Percentiles rank a stretch among this genome's conserved stretches.
Evolutionary conservation across 352 stramenopile genomes (phyloP).

Genomic region (Globisporangium acanthophoron): DNA sequence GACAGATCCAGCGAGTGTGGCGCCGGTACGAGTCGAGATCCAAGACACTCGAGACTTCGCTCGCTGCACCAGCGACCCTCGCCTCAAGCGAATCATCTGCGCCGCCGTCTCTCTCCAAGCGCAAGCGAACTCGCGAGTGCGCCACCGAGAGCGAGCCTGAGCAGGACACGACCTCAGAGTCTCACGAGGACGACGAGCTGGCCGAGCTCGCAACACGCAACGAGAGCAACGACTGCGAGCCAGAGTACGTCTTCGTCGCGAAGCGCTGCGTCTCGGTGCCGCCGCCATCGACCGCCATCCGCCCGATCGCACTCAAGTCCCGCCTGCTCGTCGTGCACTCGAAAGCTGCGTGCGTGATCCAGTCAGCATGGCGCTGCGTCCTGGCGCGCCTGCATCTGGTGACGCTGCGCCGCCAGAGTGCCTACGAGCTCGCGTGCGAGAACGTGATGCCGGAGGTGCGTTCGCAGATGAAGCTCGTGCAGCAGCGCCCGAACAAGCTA

Average conservation of each 20-base stretch:
- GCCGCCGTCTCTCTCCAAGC: neutral
- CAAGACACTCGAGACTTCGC: neutral
- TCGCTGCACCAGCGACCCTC: neutral
- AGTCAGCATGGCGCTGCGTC: slow-evolving; percentile 5
- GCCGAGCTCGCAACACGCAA: neutral
- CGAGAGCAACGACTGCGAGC: neutral
- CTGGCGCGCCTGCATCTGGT: slow-evolving; percentile 1
- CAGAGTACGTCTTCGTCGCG: neutral
- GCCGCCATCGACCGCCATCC: neutral
- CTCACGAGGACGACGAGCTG: neutral
- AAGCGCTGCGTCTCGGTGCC: neutral
- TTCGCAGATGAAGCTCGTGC: slow-evolving; percentile 20
- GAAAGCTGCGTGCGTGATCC: slow-evolving; percentile 3
- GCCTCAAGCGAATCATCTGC: neutral
- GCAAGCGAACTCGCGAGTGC: neutral
- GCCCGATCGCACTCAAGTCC: slow-evolving; percentile 1
- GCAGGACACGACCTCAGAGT: neutral
- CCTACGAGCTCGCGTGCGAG: slow-evolving; percentile 17
- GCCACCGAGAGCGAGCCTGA: neutral
- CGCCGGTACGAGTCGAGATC: neutral
- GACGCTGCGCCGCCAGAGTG: slow-evolving; percentile 7
- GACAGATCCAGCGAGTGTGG: neutral
- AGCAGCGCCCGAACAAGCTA: slow-evolving; percentile 18
- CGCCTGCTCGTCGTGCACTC: neutral
- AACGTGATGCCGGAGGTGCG: slow-evolving; percentile 26